Conservation (phyloP, 768 basidiomycete genomes). For the Lactarius deliciosus region DNA sequence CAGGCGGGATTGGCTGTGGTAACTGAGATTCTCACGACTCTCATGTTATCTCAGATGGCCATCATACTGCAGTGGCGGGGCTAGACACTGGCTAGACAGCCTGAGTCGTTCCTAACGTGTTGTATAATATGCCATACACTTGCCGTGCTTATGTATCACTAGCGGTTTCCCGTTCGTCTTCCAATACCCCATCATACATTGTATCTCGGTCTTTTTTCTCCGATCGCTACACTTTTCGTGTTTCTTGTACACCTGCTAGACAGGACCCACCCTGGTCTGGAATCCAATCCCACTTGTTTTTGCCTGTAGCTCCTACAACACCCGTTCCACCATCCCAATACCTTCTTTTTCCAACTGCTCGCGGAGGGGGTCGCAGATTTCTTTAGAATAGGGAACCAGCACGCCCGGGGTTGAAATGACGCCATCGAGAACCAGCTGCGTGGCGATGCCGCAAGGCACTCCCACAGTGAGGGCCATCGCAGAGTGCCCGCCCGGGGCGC, state of each 20-base stretch:
- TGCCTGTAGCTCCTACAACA: slow-evolving; percentile 44
- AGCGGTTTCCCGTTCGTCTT: slow-evolving; percentile 10
- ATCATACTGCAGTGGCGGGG: slow-evolving; percentile 54
- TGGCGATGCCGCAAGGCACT: slow-evolving; percentile 90
- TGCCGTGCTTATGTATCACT: slow-evolving; percentile 16
- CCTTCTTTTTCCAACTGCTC: slow-evolving; percentile 70
- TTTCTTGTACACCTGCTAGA: not conserved
- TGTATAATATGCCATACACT: not conserved
- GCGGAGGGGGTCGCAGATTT: slow-evolving; percentile 76
- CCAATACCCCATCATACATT: slow-evolving; percentile 1
- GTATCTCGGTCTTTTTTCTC: slow-evolving; percentile 12
- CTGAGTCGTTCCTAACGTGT: not conserved
- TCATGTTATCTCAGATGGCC: slow-evolving; percentile 72
- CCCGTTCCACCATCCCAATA: slow-evolving; percentile 66
- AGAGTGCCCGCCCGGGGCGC: slow-evolving; percentile 71
- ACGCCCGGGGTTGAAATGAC: slow-evolving; percentile 76
- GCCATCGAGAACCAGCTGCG: slow-evolving; percentile 89
- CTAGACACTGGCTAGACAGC: slow-evolving; percentile 8
- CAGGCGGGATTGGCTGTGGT: slow-evolving; percentile 58
- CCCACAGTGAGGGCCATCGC: slow-evolving; percentile 94
- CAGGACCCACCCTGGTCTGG: not conserved
- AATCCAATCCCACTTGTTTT: not conserved
- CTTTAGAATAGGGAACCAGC: slow-evolving; percentile 82
- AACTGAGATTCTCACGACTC: slow-evolving; percentile 76
- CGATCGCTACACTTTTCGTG: slow-evolving; percentile 2